Evolutionary conservation across 768 basidiomycete genomes (phyloP).

Genomic region (Amanita jacksonii): DNA sequence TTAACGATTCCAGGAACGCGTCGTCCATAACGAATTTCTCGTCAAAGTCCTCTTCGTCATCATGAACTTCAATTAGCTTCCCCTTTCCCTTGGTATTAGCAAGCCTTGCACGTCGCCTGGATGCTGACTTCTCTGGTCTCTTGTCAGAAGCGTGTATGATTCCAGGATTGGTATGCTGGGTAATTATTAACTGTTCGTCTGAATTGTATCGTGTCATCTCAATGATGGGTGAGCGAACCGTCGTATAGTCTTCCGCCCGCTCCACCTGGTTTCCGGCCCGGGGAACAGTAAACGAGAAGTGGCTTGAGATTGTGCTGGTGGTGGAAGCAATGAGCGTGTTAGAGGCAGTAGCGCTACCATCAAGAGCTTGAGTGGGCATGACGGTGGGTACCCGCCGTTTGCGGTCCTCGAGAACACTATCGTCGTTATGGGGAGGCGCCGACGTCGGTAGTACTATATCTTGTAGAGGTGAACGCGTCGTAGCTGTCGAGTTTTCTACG

Average conservation of each 20-base stretch:
- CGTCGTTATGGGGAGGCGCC: conserved; percentile 10
- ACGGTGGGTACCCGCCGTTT: conserved; percentile 10
- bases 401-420: conserved; percentile 8
- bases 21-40: conserved; percentile 21
- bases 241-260: neutral
- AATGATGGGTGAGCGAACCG: neutral
- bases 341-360: conserved; percentile 3
- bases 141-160: neutral
- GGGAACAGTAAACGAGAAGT: neutral
- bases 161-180: neutral
- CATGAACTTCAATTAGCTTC: conserved; percentile 15
- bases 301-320: neutral
- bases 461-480: conserved; percentile 19
- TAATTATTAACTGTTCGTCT: neutral
- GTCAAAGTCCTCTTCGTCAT: conserved; percentile 22
- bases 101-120: neutral
- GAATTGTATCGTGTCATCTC: conserved; percentile 2
- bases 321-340: neutral
- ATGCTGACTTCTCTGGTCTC: neutral
- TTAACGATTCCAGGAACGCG: conserved; percentile 30
- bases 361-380: too few relatives aligned
- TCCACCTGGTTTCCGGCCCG: neutral
- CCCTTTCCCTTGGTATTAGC: conserved; percentile 5
- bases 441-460: conserved; percentile 16
- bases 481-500: conserved; percentile 13